Evolutionary conservation across 768 basidiomycete species (phyloP), one percentile per base, ranked within the genome.

Genomic region (Rossbeevera mucosa): DNA sequence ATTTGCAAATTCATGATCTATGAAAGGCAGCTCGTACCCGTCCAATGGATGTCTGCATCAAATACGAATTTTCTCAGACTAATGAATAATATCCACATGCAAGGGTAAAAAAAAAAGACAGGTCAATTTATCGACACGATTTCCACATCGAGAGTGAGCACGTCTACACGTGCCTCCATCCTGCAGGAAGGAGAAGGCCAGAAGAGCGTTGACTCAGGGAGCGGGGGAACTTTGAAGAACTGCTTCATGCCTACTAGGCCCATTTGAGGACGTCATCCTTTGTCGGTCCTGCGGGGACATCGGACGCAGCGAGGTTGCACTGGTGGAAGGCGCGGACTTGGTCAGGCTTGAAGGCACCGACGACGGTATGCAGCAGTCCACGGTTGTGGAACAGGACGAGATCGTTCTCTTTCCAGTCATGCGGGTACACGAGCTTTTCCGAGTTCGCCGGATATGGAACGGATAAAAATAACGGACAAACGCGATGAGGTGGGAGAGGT

Each of bases 341-440:
- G 51, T 74, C 69, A 18, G 70, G 64, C 50, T 56, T 67, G 60
- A 83, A 82, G 14, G 86, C 81, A 22, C 86, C 86, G 14, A 86
- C 84, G 59, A 86, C 85, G 9, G 76, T 74, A 58, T 88, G 85
- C 45, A 86, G 65, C 24, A 85, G 68, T 14, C 86, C 86, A 22
- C 86, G 77, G 68, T 88, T 88, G 61, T 88, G 84, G 75, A 88
- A 88, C 25, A 88, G 57, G 8, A 85, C 81, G 29, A 88, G 73
- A 58, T 86, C 85, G 14, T 72, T 72, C 57, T 81, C 81, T 30
- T 73, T 68, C 91, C 93, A 94, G 61, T 94, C 88, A 61, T 94
- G 91, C 0, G 91, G 85, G 68, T 94, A 95, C 28, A 95, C 83
- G 24, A 90, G 75, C 81, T 44, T 13, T 44, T 26, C 16, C 25